Conservation (phyloP, 495 filamentous ascomycete genomes). For the Aspergillus coremiiformis region DNA sequence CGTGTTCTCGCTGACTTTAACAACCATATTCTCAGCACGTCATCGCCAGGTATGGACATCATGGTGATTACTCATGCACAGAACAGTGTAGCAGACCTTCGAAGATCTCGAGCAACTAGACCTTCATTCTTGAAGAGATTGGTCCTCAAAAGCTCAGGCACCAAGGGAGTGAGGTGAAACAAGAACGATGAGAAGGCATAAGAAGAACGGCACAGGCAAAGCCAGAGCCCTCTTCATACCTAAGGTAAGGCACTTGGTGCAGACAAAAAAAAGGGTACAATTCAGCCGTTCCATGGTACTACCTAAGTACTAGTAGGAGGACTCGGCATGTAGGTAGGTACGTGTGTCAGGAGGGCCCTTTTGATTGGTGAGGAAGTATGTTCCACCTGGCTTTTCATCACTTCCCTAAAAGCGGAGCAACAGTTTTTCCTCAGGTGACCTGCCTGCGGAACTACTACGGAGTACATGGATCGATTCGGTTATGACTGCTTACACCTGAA, state of each 20-base stretch:
- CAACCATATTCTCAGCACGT: too few species aligned
- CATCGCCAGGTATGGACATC: background rate
- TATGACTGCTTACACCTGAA: too few species aligned
- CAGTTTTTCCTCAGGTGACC: background rate
- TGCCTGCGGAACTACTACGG: too few species aligned
- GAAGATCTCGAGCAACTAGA: background rate
- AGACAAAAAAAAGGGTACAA: background rate
- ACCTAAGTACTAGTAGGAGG: too few species aligned
- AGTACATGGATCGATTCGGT: too few species aligned
- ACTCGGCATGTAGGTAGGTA: too few species aligned
- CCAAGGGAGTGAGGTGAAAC: too few species aligned
- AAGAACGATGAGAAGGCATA: background rate
- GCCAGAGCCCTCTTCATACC: background rate
- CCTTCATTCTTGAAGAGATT: background rate
- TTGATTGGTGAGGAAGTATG: background rate
- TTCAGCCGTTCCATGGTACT: too few species aligned
- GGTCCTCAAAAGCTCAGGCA: background rate
- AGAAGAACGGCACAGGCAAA: background rate
- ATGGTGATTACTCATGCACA: background rate
- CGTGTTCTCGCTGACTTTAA: too few species aligned
- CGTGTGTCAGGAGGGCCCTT: background rate
- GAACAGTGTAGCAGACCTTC: background rate
- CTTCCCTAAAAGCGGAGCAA: background rate
- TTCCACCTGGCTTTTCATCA: background rate
- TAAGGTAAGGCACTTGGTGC: background rate